phyloP scores from a whole-genome alignment of 768 basidiomycete genomes.

The Agrocybe pediades region DNA sequence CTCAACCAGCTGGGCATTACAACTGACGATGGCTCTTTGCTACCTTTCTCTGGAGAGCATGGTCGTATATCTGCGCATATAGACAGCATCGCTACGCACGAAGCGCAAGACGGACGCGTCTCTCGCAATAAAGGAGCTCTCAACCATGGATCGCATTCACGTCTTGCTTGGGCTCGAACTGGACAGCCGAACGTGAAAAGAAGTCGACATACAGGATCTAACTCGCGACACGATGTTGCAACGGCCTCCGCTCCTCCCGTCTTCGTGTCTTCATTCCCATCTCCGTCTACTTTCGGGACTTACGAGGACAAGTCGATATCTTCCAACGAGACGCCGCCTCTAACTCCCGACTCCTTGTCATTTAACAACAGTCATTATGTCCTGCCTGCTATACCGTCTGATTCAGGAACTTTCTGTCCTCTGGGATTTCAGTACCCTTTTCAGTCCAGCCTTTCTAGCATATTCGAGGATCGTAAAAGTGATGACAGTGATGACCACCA shows the following conservation, averaged over 20 bases:
- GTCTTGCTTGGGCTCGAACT: background rate
- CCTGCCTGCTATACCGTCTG: constrained; percentile 1
- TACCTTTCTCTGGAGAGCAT: no score
- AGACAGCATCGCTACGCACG: no score
- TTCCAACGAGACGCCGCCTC: constrained; percentile 25
- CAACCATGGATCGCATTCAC: no score
- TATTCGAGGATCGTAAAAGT: constrained; percentile 10
- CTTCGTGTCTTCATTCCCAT: background rate
- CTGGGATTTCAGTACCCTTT: background rate
- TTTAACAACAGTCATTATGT: constrained; percentile 6
- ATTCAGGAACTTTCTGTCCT: background rate
- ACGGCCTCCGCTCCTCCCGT: background rate
- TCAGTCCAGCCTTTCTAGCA: background rate
- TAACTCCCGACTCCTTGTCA: constrained; percentile 25
- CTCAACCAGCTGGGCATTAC: no score
- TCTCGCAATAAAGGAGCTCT: no score
- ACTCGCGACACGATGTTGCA: background rate
- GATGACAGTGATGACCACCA: constrained; percentile 13
- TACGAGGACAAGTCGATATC: background rate
- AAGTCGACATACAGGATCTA: background rate
- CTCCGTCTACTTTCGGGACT: background rate
- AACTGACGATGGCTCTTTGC: no score
- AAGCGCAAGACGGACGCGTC: no score
- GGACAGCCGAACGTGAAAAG: background rate
- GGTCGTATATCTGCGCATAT: no score